These are phyloP conservation scores for Tricholoma terreum DNA, from an alignment of 768 basidiomycete species.

Conservation along the genomic window DNA sequence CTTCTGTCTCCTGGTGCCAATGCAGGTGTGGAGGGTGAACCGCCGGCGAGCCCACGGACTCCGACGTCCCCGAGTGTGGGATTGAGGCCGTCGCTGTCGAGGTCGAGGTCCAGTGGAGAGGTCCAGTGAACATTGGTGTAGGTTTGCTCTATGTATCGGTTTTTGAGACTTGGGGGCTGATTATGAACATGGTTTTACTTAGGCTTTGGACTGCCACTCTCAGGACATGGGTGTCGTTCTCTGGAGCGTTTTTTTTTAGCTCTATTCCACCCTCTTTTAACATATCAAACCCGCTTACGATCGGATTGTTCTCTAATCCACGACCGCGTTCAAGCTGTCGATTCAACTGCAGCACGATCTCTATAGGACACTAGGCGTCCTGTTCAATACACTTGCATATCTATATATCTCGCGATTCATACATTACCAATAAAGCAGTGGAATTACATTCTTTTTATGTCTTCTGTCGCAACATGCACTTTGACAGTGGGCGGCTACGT, in stretches of 20 bases:
- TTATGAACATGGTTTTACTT: background rate
- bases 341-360: background rate
- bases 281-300: background rate
- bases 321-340: background rate
- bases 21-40: slow-evolving; percentile 11
- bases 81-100: slow-evolving; percentile 22
- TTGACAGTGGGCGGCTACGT: background rate
- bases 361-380: background rate
- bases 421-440: slow-evolving; percentile 2
- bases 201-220: background rate
- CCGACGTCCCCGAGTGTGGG: slow-evolving; percentile 13
- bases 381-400: slow-evolving; percentile 1
- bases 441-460: background rate
- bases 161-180: background rate
- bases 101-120: slow-evolving; percentile 19
- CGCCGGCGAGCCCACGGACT: slow-evolving; percentile 9
- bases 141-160: background rate
- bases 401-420: background rate
- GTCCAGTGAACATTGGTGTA: background rate
- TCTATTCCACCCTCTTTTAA: background rate
- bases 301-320: background rate
- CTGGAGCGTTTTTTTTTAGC: background rate
- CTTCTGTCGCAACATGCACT: background rate
- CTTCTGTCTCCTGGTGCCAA: slow-evolving; percentile 35
- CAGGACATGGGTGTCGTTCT: background rate